These are phyloP conservation scores for Tetrahymena malaccensis DNA, from an alignment of 73 alveolate species.

Conservation along the genomic window DNA sequence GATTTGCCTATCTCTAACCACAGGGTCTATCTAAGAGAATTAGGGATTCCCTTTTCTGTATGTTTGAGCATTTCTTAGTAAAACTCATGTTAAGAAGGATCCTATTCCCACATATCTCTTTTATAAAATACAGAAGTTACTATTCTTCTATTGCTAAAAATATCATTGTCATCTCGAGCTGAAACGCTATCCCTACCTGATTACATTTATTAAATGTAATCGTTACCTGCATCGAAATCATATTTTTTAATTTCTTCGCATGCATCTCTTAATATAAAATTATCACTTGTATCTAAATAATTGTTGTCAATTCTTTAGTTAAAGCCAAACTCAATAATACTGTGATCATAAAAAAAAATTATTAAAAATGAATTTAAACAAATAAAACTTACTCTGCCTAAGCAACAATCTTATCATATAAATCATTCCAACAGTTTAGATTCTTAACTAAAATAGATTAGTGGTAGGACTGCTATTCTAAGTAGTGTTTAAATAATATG, in stretches of 20 bases:
- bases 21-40: not conserved
- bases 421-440: not conserved
- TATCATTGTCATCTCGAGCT: not conserved
- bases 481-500: not conserved
- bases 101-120: not conserved
- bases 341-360: not conserved
- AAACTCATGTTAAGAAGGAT: not conserved
- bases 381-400: not conserved
- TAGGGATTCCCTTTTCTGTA: not conserved
- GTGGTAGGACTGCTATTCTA: not conserved
- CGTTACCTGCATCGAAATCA: not conserved
- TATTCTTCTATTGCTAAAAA: not conserved
- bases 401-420: not conserved
- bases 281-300: not conserved
- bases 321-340: not conserved
- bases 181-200: not conserved
- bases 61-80: not conserved
- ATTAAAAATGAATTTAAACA: not conserved
- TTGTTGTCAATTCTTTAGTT: not conserved
- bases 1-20: not conserved
- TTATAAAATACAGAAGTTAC: not conserved
- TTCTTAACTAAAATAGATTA: not conserved
- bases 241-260: not conserved
- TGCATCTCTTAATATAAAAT: not conserved
- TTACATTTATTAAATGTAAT: not conserved